These are phyloP conservation scores for Stropharia rugosoannulata DNA, from an alignment of 768 basidiomycete genomes.

Conservation along the genomic window DNA sequence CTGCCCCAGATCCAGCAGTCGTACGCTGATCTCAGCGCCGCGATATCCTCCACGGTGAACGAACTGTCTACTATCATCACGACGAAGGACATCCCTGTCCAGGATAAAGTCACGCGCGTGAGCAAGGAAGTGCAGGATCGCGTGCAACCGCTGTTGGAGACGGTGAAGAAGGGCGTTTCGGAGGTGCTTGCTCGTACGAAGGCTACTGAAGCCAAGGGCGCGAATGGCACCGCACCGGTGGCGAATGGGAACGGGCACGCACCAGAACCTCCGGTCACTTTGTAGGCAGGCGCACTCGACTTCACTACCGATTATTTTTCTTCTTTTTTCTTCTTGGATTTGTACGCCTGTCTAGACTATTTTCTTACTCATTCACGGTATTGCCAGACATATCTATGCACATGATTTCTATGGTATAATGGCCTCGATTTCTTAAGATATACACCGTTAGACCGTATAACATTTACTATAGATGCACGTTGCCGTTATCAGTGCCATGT, in stretches of 20 bases:
- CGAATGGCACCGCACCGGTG: not conserved
- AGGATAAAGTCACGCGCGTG: conserved; percentile 62
- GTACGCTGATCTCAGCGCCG: conserved; percentile 48
- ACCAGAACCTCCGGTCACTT: not conserved
- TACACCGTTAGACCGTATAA: not conserved
- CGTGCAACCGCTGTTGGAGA: conserved; percentile 61
- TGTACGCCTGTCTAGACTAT: too few species aligned
- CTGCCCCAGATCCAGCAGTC: conserved; percentile 62
- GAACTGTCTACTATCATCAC: conserved; percentile 56
- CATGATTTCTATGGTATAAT: too few species aligned
- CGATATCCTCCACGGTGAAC: conserved; percentile 43
- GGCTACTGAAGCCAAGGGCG: not conserved
- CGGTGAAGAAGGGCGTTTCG: conserved; percentile 39
- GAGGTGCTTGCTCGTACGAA: conserved; percentile 29
- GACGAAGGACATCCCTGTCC: conserved; percentile 52
- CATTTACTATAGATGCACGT: not conserved
- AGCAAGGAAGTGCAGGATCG: conserved; percentile 57
- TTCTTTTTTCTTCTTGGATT: not conserved
- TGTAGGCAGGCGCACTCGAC: not conserved
- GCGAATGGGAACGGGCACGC: conserved; percentile 14
- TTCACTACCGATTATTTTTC: not conserved
- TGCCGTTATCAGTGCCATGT: too few species aligned
- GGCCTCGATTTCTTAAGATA: too few species aligned
- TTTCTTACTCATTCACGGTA: not conserved
- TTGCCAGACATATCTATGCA: too few species aligned